A percentile compares a stretch with the other conserved stretches of the same genome.
Conservation (phyloP, 306 rosid species). For the Rosa chinensis region DNA sequence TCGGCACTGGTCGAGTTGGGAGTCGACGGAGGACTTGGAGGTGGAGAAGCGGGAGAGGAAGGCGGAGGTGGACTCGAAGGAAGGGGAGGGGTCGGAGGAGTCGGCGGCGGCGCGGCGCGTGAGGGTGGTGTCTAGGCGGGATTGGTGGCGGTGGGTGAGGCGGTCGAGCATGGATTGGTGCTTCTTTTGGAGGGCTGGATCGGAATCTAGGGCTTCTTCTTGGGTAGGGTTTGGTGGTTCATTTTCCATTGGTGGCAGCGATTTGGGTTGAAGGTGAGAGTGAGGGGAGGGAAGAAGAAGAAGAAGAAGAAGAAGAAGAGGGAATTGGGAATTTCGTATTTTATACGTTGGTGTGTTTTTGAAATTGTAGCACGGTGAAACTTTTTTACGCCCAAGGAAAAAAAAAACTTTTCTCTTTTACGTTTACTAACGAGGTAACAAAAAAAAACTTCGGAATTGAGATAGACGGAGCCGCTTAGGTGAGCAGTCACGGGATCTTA, state of each 20-base stretch:
- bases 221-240: slow-evolving; percentile 20
- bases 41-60: slow-evolving; percentile 58
- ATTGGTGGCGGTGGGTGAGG: slow-evolving; percentile 63
- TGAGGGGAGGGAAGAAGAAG: too few species aligned
- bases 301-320: neutral
- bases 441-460: too few species aligned
- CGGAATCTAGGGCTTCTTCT: slow-evolving; percentile 12
- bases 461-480: too few species aligned
- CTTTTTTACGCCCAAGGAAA: too few species aligned
- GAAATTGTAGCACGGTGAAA: neutral
- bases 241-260: neutral
- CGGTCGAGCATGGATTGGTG: slow-evolving; percentile 72
- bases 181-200: slow-evolving; percentile 53
- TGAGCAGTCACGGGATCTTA: too few species aligned
- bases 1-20: slow-evolving; percentile 44
- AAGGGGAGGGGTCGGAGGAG: slow-evolving; percentile 37
- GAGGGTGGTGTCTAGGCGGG: slow-evolving; percentile 43
- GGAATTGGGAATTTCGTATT: neutral
- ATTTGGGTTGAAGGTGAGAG: neutral
- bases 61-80: slow-evolving; percentile 53
- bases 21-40: slow-evolving; percentile 52
- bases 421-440: too few species aligned
- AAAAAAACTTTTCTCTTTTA: too few species aligned
- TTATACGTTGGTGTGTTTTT: neutral
- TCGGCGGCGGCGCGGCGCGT: slow-evolving; percentile 22